Evolutionary conservation across 257 asterid genomes (phyloP), one percentile per base, ranked within the genome.

Genomic region (Asclepias syriaca): DNA sequence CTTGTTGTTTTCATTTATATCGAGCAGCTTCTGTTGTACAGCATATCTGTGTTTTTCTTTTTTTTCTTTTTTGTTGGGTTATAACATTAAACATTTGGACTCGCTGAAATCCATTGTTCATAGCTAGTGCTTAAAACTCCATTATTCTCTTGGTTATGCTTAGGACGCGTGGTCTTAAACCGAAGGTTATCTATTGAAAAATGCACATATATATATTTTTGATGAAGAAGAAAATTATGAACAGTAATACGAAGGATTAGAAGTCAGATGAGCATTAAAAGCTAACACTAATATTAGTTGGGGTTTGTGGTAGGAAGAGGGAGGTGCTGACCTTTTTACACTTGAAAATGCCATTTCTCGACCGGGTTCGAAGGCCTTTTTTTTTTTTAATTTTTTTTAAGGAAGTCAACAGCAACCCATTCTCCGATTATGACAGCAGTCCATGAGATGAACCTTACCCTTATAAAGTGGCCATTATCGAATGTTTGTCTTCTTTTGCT

Each of bases 361-460:
- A 37, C 73, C 11, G 37, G 48, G 37, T 69, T 69, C 51, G 61
- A 54, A 4, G 65, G 8, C 59, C 18, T 34, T 24, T 43, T 34
- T 0, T 34, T 34, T 0, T 2, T 24, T 43, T 34, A 2, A 1
- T 34, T 0, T 34, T 3, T 2, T 34, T 34, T 4, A 34, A n/a
- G 15, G 19, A 69, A 37, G 60, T 69, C 73, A 69, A 54, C 65
- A 21, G 49, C 37, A 53, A 54, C 61, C 73, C 65, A 69, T 34
- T 19, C 51, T 4, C 34, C 7, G 63, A 50, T 3, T 68, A 10
- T 51, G 72, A 21, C 40, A 2, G 72, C 6, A 12, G 18, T 9
- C 29, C 48, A n/a, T 54, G 65, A 19, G 61, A 21, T 48, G 14
- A 69, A 19, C 39, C 45, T 34, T 37, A 8, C 68, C 68, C 68